Evolutionary conservation across 2,329 filamentous ascomycete genomes (phyloP), one percentile per base, ranked within the genome.

Genomic region (Fusarium zealandicum): DNA sequence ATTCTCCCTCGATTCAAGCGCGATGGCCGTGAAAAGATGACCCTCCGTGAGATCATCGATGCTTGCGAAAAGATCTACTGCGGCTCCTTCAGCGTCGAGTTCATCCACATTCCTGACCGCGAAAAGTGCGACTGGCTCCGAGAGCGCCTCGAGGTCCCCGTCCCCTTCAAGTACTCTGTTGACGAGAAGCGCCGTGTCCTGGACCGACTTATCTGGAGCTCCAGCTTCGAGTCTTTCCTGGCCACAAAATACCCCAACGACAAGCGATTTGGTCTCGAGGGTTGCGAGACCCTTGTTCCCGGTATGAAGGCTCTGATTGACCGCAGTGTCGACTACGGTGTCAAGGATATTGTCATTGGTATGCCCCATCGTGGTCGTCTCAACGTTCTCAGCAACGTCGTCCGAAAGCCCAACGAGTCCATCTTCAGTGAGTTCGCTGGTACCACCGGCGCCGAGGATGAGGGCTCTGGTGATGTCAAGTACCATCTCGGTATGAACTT

Each of bases 401-500:
- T 99, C 67, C 89, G 95, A 72, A 99, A 99, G 80, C 93, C 95
- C 69, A 99, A 99, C 77, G 95, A 98, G 80, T 98, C 95, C 64
- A 99, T 99, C 77, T 99, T 99, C 82, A 96, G 90, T 74, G 95
- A 99, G 76, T 99, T 99, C 71, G 90, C 91, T 59, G 95, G 95
- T 68, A 91, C 89, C 39, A 80, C 90, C 17, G 92, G 91, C 72
- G 90, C 91, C 49, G 90, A 90, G 66, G 95, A 98, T 67, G 93
- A 99, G 79, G 95, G 95, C 55, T 98, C 95, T 53, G 95, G 95
- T 69, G 95, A 99, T 75, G 95, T 99, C 77, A 99, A 99, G 79
- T 99, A 99, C 80, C 95, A 99, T 80, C 82, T 99, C 70, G 95
- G 95, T 73, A 99, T 99, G 95, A 99, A 99, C 82, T 99, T 99